Percentiles rank a stretch among this genome's conserved stretches.
Evolutionary conservation across 768 basidiomycete species (phyloP).

Genomic region (Pleurotus eryngii): DNA sequence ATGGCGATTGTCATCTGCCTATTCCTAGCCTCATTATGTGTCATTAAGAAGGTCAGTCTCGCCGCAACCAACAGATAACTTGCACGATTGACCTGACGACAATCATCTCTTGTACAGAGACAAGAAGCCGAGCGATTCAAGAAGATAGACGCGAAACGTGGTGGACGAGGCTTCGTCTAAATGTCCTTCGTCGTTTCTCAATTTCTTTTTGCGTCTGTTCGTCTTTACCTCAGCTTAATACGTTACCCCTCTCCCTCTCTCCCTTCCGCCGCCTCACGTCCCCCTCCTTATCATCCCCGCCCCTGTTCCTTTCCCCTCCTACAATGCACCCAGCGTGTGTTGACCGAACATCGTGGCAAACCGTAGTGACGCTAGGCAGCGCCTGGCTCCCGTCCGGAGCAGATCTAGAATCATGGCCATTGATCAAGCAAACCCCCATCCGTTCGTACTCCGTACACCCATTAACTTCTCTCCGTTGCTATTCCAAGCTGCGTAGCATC

Average conservation of each 20-base stretch:
- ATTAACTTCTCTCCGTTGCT: conserved; percentile 3
- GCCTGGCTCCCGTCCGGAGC: not conserved
- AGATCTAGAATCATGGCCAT: conserved; percentile 6
- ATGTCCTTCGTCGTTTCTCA: not conserved
- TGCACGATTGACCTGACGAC: not conserved
- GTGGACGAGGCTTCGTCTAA: conserved; percentile 83
- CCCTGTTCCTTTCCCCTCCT: not conserved
- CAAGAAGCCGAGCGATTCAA: conserved; percentile 81
- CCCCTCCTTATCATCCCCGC: not conserved
- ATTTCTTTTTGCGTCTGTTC: not conserved
- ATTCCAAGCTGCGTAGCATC: conserved; percentile 3
- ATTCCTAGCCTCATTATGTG: conserved; percentile 78
- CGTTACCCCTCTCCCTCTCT: not conserved
- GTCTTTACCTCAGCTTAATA: not conserved
- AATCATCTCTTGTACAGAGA: conserved; percentile 42
- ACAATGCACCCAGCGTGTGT: conserved; percentile 2
- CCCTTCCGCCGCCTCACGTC: not conserved
- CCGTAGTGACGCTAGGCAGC: conserved; percentile 1
- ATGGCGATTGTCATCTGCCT: conserved; percentile 76
- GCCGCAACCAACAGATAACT: not conserved
- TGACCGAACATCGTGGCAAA: conserved; percentile 2
- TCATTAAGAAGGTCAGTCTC: conserved; percentile 70
- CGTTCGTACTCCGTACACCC: not conserved
- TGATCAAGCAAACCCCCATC: not conserved
- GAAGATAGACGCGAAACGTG: conserved; percentile 87